A percentile compares a stretch with the other conserved stretches of the same genome.
Conservation (phyloP, 225 moss, liverwort and hornwort species). For the Sphagnum contortum region DNA sequence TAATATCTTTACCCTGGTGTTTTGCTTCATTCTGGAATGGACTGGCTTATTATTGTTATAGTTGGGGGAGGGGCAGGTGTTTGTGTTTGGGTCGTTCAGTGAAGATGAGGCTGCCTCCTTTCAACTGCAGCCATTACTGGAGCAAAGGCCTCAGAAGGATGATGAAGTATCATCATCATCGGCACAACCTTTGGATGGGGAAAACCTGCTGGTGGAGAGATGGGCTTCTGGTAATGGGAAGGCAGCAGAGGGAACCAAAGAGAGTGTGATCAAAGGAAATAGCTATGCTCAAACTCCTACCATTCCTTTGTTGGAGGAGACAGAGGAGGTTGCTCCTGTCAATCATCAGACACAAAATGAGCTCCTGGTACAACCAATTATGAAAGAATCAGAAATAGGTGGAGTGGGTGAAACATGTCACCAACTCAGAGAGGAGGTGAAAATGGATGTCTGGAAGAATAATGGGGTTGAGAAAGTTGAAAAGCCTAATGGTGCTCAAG, state of each 20-base stretch:
- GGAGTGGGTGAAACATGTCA: no score
- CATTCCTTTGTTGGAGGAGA: no score
- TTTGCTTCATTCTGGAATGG: no score
- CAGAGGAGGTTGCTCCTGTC: neutral
- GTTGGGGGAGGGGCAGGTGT: constrained; percentile 20
- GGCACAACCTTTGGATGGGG: constrained; percentile 9
- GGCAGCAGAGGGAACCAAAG: neutral
- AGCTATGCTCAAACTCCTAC: no score
- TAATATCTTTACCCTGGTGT: no score
- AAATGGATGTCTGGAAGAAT: neutral
- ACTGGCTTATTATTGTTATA: no score
- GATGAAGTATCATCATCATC: constrained; percentile 10
- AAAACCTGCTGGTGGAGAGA: constrained; percentile 3
- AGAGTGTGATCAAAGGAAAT: no score
- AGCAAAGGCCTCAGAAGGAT: constrained; percentile 18
- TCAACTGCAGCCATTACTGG: constrained; percentile 31
- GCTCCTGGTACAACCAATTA: constrained; percentile 22
- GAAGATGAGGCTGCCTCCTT: constrained; percentile 51
- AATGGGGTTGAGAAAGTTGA: constrained; percentile 12
- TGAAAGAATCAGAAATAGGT: constrained; percentile 13
- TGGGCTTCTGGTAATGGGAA: constrained; percentile 7
- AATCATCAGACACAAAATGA: constrained; percentile 5
- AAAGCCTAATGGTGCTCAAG: constrained; percentile 5
- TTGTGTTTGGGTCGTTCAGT: constrained; percentile 76
- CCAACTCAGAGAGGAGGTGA: neutral